Conservation (phyloP, 2,329 filamentous ascomycete species). For the Fusarium sp. region DNA sequence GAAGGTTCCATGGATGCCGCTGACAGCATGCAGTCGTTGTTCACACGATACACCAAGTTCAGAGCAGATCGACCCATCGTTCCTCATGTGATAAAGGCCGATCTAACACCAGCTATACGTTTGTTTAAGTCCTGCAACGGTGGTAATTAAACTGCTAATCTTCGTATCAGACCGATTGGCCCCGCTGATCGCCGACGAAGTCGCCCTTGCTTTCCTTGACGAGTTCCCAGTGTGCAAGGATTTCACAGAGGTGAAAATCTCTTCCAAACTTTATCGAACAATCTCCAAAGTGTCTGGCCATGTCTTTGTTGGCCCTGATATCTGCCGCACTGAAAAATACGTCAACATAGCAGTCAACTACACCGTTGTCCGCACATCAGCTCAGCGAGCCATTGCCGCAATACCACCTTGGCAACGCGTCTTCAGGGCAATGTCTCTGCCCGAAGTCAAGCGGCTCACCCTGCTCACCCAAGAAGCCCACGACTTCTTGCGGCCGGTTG, state of each 20-base stretch:
- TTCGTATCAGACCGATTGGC: background rate
- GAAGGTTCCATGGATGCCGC: background rate
- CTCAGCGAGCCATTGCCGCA: background rate
- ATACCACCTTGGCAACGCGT: background rate
- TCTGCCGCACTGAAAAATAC: slow-evolving; percentile 11
- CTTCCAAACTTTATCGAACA: background rate
- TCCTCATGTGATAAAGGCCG: background rate
- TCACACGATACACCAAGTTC: slow-evolving; percentile 4
- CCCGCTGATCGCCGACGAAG: background rate
- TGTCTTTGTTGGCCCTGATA: slow-evolving; percentile 8
- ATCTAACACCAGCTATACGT: slow-evolving; percentile 6
- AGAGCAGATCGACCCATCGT: background rate
- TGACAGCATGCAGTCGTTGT: background rate
- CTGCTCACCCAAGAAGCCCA: background rate
- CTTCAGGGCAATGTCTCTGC: background rate
- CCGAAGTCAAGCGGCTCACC: background rate
- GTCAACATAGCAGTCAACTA: slow-evolving; percentile 11
- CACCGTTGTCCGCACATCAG: slow-evolving; percentile 3
- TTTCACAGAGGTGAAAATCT: background rate
- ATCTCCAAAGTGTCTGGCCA: slow-evolving; percentile 5
- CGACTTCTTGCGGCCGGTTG: background rate
- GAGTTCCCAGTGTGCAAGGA: background rate
- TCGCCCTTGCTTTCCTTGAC: background rate
- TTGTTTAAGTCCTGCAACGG: background rate
- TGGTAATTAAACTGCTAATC: background rate